Conservation (phyloP, 2,329 filamentous ascomycete species). For the Fusarium bactridioides region DNA sequence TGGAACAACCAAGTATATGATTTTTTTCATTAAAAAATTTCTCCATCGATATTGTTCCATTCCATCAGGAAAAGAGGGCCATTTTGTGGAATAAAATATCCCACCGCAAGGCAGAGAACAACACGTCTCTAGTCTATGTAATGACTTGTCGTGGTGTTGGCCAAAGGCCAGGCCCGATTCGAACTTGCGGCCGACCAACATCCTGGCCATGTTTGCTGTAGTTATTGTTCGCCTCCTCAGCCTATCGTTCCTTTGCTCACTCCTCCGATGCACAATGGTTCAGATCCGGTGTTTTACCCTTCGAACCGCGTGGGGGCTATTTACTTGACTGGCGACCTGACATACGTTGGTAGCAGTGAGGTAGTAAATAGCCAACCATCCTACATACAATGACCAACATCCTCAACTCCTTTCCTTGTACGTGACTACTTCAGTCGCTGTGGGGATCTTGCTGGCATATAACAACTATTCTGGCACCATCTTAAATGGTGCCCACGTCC, state of each 20-base stretch:
- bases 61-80: background rate
- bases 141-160: conserved; percentile 2
- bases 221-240: background rate
- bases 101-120: conserved; percentile 2
- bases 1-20: background rate
- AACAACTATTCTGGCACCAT: background rate
- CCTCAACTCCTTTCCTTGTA: background rate
- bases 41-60: background rate
- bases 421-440: background rate
- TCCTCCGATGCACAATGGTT: background rate
- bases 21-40: background rate
- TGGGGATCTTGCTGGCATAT: background rate
- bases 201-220: background rate
- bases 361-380: background rate
- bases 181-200: conserved; percentile 9
- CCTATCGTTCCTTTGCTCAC: background rate
- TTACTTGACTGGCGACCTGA: background rate
- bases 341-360: background rate
- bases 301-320: conserved; percentile 2
- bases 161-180: conserved; percentile 2
- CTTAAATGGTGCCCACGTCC: background rate
- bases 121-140: background rate
- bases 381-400: background rate
- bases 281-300: background rate
- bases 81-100: background rate